Evolutionary conservation across 768 basidiomycete genomes (phyloP).

Genomic region (Auricularia auricula-judae): DNA sequence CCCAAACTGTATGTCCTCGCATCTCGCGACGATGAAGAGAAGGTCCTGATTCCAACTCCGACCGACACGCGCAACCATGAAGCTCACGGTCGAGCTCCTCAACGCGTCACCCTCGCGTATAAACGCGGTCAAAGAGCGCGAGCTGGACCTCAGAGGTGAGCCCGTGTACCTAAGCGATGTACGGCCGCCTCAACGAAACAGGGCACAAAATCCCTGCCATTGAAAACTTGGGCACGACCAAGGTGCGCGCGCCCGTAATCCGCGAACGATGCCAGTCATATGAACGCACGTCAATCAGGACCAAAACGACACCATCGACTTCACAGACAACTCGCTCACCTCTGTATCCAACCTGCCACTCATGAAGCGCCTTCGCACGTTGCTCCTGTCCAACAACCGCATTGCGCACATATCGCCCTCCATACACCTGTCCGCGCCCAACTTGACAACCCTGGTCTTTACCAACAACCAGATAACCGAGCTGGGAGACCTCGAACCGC

Average conservation of each 20-base stretch:
- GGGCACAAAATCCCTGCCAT: constrained; percentile 92
- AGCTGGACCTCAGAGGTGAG: constrained; percentile 83
- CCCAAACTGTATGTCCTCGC: too few species aligned
- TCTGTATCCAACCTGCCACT: constrained; percentile 78
- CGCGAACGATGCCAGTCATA: neutral
- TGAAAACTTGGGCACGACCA: constrained; percentile 92
- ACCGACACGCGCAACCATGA: constrained; percentile 29
- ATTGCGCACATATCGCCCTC: constrained; percentile 74
- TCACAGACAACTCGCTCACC: constrained; percentile 83
- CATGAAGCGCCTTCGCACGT: constrained; percentile 71
- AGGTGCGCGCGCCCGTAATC: constrained; percentile 34
- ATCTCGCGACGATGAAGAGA: neutral
- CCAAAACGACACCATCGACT: constrained; percentile 88
- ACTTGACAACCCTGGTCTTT: constrained; percentile 72
- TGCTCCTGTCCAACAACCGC: constrained; percentile 85
- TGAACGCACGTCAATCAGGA: constrained; percentile 36
- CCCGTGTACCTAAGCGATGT: neutral
- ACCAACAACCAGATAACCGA: constrained; percentile 74
- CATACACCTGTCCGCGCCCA: constrained; percentile 73
- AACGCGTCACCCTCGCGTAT: constrained; percentile 68
- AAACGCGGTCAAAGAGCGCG: constrained; percentile 79
- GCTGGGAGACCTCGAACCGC: constrained; percentile 75
- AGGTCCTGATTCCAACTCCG: constrained; percentile 3
- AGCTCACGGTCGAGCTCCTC: constrained; percentile 89
- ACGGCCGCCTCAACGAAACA: constrained; percentile 19